Evolutionary conservation across 2,329 filamentous ascomycete genomes (phyloP).

Genomic region (Alternaria tenuissima): DNA sequence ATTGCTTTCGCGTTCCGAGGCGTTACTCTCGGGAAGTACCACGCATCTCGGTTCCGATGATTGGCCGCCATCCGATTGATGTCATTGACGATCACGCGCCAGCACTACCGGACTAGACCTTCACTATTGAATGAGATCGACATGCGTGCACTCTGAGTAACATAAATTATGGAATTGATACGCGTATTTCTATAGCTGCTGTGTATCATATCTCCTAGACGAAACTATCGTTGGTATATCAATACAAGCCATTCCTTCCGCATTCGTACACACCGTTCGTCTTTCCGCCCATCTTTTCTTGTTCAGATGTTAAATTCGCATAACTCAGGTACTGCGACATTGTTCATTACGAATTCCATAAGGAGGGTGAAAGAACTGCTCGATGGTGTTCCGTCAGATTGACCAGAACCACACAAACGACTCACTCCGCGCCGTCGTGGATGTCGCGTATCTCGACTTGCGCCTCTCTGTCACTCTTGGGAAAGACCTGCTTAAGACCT

Average conservation of each 20-base stretch:
- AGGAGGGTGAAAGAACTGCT: neutral
- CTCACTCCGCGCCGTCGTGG: constrained; percentile 22
- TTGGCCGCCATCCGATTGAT: constrained; percentile 21
- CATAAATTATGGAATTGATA: neutral
- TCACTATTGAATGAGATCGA: neutral
- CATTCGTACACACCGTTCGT: neutral
- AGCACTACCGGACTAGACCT: neutral
- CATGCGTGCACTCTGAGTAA: neutral
- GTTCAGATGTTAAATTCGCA: neutral
- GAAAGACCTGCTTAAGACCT: constrained; percentile 80
- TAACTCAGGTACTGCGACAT: neutral
- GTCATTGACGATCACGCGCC: constrained; percentile 17
- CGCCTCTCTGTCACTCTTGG: constrained; percentile 51
- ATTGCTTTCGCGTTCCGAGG: constrained; percentile 19
- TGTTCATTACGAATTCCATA: neutral
- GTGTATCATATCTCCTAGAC: neutral
- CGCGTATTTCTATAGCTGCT: neutral
- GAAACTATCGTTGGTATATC: neutral
- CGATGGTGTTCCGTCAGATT: neutral
- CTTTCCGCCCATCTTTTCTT: neutral
- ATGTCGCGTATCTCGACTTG: constrained; percentile 35
- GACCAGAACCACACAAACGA: neutral
- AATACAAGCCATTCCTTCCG: neutral
- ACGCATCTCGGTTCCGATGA: constrained; percentile 22
- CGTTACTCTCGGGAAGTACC: constrained; percentile 14